Base-by-base conservation (phyloP, 257 asterid species). In the Solanum lycopersicoides region DNA sequence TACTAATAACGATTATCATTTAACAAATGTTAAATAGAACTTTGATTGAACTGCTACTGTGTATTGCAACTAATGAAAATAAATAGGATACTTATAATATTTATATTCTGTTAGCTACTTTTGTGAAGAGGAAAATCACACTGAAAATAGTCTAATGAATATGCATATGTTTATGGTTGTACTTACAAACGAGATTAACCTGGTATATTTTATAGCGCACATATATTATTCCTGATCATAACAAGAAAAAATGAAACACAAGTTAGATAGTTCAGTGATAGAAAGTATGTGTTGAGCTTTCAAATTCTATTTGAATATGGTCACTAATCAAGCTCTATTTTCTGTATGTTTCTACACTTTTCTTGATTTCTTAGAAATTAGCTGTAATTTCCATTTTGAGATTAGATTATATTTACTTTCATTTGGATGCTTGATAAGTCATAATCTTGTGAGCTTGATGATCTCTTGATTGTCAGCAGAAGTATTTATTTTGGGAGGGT, bases 291-390 rank as follows among this genome's bases (percentile, higher is more conserved):
- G 32, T n/a, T n/a, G 34, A 4, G 15, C 10, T 63, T 63, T 23
- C 16, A 5, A n/a, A 63, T 63, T 16, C 71, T 63, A 63, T n/a
- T 4, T 63, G 16, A 63, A 63, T 23, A 3, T 56, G 89, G 86
- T 71, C 50, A 88, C 86, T 39, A 7, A 12, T 34, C 28, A 39
- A 14, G 5, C 15, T 6, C 4, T 47, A 47, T 79, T 59, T 77
- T 88, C 92, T 93, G 92, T 90, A 86, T 91, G 96, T 93, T 90
- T 91, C 89, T 91, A 89, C 89, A 92, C 98, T 92, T 93, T 90
- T 94, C 98, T 91, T 93, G 93, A 88, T 91, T 91, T 82, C 93
- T 93, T 93, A 89, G 90, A 44, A n/a, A 89, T 86, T 88, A 89
- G 86, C 75, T 85, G 30, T 47, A 47, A 88, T 82, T 82, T 89